phyloP scores from a whole-genome alignment of 2,329 filamentous ascomycete species.

The Phaeoacremonium minimum region DNA sequence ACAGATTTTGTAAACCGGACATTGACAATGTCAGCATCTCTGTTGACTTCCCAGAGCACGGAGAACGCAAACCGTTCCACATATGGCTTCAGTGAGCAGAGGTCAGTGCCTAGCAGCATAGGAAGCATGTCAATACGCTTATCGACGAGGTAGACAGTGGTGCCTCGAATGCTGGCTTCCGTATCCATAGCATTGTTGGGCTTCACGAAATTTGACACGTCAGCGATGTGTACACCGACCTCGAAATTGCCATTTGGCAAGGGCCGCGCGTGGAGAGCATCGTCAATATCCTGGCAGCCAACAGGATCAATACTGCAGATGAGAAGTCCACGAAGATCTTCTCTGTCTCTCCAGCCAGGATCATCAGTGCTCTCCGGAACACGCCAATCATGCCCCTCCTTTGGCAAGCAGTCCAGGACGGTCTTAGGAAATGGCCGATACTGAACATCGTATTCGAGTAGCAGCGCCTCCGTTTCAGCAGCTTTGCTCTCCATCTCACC shows the following conservation, averaged over 20 bases:
- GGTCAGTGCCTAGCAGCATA: slow-evolving; percentile 88
- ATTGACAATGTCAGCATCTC: slow-evolving; percentile 78
- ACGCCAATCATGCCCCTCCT: slow-evolving; percentile 89
- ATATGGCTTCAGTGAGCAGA: slow-evolving; percentile 95
- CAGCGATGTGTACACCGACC: slow-evolving; percentile 96
- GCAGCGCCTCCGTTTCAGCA: slow-evolving; percentile 92
- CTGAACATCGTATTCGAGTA: slow-evolving; percentile 95
- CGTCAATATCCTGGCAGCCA: slow-evolving; percentile 96
- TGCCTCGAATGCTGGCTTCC: slow-evolving; percentile 89
- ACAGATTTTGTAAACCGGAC: slow-evolving; percentile 96
- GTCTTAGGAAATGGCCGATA: slow-evolving; percentile 96
- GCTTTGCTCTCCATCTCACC: slow-evolving; percentile 94
- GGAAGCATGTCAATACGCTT: slow-evolving; percentile 99
- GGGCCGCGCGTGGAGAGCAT: slow-evolving; percentile 82
- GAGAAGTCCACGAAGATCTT: slow-evolving; percentile 78
- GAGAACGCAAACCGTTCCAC: slow-evolving; percentile 93
- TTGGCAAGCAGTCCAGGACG: slow-evolving; percentile 86
- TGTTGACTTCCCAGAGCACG: slow-evolving; percentile 81
- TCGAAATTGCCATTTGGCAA: slow-evolving; percentile 92
- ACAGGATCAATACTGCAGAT: slow-evolving; percentile 97
- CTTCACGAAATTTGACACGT: slow-evolving; percentile 98
- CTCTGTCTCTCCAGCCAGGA: slow-evolving; percentile 79
- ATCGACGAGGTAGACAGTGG: slow-evolving; percentile 95
- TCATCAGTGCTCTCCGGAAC: slow-evolving; percentile 78
- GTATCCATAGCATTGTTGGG: slow-evolving; percentile 96